These are phyloP conservation scores for Coelastrella sp. DNA, from an alignment of 139 green algal genomes.

Conservation along the genomic window DNA sequence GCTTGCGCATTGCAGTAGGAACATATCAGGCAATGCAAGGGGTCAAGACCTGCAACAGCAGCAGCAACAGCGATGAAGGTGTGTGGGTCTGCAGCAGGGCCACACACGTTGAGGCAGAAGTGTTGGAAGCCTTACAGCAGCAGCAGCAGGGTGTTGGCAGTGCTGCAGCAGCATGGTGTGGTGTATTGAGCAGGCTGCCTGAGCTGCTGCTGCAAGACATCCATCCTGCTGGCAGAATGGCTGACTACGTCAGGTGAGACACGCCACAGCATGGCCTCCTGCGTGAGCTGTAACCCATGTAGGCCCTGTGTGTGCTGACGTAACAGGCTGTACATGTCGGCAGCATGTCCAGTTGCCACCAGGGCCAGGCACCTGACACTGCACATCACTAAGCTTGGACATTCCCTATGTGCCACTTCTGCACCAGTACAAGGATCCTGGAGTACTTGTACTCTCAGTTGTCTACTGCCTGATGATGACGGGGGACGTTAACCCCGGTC, in stretches of 20 bases:
- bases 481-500: no score
- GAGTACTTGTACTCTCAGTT: no score
- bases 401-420: no score
- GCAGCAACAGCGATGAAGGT: neutral
- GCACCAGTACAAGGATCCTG: no score
- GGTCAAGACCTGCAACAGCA: neutral
- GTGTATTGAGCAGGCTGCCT: neutral
- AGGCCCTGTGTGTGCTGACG: no score
- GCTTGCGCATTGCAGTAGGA: neutral
- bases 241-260: slow-evolving; percentile 19
- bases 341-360: neutral
- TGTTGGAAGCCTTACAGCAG: neutral
- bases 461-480: no score
- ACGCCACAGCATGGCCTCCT: neutral
- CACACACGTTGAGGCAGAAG: neutral
- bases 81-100: slow-evolving; percentile 22
- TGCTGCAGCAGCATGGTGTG: neutral
- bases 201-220: slow-evolving; percentile 9
- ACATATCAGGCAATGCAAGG: neutral
- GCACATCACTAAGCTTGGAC: no score
- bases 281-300: neutral
- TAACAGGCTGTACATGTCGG: neutral
- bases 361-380: no score
- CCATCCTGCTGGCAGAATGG: neutral
- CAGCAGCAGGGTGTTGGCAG: slow-evolving; percentile 20